Percentiles rank a stretch among this genome's conserved stretches.
Evolutionary conservation across 169 alveolate species (phyloP).

Genomic region (Perkinsus chesapeaki): DNA sequence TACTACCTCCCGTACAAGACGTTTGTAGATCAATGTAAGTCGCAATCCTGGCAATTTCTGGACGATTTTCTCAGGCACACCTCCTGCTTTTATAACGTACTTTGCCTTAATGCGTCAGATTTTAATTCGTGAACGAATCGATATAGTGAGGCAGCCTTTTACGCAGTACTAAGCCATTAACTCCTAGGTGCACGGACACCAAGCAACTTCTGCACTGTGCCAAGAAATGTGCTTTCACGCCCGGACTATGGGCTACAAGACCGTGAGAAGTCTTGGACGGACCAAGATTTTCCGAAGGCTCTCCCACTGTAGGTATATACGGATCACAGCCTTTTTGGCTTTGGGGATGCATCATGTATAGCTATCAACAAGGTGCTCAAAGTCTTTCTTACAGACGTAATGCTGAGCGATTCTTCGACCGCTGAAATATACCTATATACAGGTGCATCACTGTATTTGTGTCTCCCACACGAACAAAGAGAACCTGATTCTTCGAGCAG

Average conservation of each 20-base stretch:
- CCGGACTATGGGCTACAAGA: conserved; percentile 40
- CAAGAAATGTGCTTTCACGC: conserved; percentile 60
- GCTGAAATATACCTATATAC: background rate
- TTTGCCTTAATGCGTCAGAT: conserved; percentile 78
- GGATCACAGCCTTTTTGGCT: conserved; percentile 98
- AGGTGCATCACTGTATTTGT: conserved; percentile 79
- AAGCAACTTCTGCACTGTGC: conserved; percentile 68
- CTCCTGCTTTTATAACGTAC: conserved; percentile 44
- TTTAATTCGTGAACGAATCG: conserved; percentile 86
- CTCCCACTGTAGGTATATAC: conserved; percentile 74
- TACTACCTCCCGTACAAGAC: conserved; percentile 86
- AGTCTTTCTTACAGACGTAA: background rate
- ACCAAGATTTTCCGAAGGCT: conserved; percentile 51
- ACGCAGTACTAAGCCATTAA: background rate
- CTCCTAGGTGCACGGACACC: conserved; percentile 72
- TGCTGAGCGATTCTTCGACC: conserved; percentile 32
- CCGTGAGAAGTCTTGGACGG: background rate
- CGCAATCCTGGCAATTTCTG: conserved; percentile 32
- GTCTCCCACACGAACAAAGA: conserved; percentile 86
- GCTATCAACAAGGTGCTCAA: conserved; percentile 77
- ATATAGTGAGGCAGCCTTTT: conserved; percentile 58
- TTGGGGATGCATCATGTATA: conserved; percentile 88
- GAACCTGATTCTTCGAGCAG: conserved; percentile 89
- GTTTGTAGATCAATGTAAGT: conserved; percentile 57
- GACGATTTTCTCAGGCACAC: background rate